phyloP scores from a whole-genome alignment of 2,329 filamentous ascomycete species.

The Aspergillus felis region DNA sequence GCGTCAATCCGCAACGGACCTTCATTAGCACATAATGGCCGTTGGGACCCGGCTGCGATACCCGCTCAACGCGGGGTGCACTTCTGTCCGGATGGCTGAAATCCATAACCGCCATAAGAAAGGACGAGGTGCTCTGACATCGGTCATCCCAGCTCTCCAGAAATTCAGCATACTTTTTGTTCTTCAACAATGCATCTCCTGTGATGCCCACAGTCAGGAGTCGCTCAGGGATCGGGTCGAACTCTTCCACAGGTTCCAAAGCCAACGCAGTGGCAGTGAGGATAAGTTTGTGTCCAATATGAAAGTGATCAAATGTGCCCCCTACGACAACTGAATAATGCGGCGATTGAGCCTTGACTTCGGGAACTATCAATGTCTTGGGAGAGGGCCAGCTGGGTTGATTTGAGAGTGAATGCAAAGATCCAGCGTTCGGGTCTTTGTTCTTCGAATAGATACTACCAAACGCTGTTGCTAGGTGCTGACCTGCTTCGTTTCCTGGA shows the following conservation, averaged over 20 bases:
- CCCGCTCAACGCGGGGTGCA: conserved; percentile 26
- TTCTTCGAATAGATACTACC: conserved; percentile 26
- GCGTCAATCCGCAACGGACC: conserved; percentile 60
- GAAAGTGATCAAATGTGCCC: conserved; percentile 94
- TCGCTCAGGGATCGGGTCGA: conserved; percentile 40
- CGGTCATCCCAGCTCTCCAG: conserved; percentile 78
- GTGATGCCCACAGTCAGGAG: conserved; percentile 81
- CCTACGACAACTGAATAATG: conserved; percentile 73
- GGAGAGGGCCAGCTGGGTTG: conserved; percentile 20
- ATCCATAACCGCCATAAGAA: conserved; percentile 62
- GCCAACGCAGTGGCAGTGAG: conserved; percentile 81
- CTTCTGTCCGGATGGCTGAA: conserved; percentile 48
- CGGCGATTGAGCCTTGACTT: conserved; percentile 13
- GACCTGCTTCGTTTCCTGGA: conserved; percentile 24
- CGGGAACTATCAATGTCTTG: conserved; percentile 19
- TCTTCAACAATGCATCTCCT: conserved; percentile 76
- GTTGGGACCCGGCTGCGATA: conserved; percentile 36
- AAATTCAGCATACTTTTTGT: conserved; percentile 81
- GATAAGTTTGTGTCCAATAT: conserved; percentile 92
- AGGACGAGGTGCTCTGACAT: conserved; percentile 64
- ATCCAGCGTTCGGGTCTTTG: conserved; percentile 16
- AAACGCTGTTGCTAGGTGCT: conserved; percentile 28
- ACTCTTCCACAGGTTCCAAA: conserved; percentile 48
- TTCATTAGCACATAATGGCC: conserved; percentile 36
- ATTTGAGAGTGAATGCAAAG: conserved; percentile 18